Evolutionary conservation across 2,329 filamentous ascomycete species (phyloP), one percentile per base, ranked within the genome.

Genomic region (Epichloe coenophiala): DNA sequence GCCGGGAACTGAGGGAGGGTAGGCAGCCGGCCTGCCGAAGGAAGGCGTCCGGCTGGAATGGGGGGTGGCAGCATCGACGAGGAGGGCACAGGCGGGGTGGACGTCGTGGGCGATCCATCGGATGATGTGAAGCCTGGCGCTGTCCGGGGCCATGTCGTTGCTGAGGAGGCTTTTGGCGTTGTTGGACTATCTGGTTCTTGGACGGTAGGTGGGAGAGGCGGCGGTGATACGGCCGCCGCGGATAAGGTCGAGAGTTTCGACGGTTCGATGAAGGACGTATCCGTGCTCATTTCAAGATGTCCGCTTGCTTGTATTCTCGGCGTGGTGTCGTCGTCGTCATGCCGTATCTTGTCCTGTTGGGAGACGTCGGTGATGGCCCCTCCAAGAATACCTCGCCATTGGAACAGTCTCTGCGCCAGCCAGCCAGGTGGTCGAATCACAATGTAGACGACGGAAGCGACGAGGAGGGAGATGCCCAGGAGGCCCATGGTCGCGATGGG

Each of bases 381-480:
- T 42, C 53, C 36, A 7, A 40, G 44, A 33, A 6, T 7, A 27
- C 51, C 51, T 36, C 55, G 58, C 62, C 60, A 60, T 33, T 53
- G 57, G 33, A 60, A 37, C 7, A 65, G 51, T 27, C 61, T 50
- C 50, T 60, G 61, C 36, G 60, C 56, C 49, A 78, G 63, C 65
- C 77, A 73, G 44, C 71, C 65, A 46, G 73, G 75, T 51, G 74
- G 74, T 40, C 73, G 72, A 54, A 82, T 69, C 58, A 75, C 66
- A 55, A 83, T 64, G 59, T 75, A 77, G 44, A 82, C 71, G 50
- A 83, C 66, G 1, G 80, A 80, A 42, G 75, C 80, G 55, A 84
- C 63, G 58, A 84, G 70, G 55, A 84, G 68, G n/a, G 80, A 80
- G 55, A 83, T 65, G 55, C 77, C 80, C 54, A 83, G 58, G 58